Percentiles rank a stretch among this genome's conserved stretches.
These are phyloP conservation scores for Fusarium dlaminii DNA, from an alignment of 2,329 filamentous ascomycete species.

Conservation along the genomic window DNA sequence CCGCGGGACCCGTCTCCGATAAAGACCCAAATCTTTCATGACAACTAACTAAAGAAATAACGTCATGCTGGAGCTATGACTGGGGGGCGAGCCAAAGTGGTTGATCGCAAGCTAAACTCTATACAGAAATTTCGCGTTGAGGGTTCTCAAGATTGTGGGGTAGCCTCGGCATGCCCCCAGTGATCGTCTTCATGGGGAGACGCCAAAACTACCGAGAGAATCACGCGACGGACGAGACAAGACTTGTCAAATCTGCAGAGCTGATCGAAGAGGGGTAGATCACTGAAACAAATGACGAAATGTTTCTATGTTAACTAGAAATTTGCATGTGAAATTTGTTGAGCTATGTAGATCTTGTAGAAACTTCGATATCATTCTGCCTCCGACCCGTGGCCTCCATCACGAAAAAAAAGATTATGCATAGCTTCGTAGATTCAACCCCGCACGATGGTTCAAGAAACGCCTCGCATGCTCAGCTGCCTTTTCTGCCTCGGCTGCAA, in stretches of 20 bases:
- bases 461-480: conserved; percentile 20
- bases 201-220: background rate
- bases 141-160: conserved; percentile 10
- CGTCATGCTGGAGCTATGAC: background rate
- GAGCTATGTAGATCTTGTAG: background rate
- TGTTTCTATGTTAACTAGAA: background rate
- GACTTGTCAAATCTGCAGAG: conserved; percentile 11
- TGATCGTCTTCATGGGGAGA: background rate
- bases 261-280: background rate
- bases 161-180: background rate
- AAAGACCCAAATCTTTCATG: background rate
- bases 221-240: conserved; percentile 1
- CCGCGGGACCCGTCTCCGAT: background rate
- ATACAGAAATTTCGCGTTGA: background rate
- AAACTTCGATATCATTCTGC: background rate
- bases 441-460: conserved; percentile 17
- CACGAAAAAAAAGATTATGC: background rate
- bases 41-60: background rate
- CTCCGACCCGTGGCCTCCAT: background rate
- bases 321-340: conserved; percentile 20
- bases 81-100: background rate
- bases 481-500: conserved; percentile 28
- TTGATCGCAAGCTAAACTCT: conserved; percentile 33
- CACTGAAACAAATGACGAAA: background rate
- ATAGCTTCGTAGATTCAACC: conserved; percentile 8